These are phyloP conservation scores for Quercus bicolor DNA, from an alignment of 306 rosid species.

Conservation along the genomic window DNA sequence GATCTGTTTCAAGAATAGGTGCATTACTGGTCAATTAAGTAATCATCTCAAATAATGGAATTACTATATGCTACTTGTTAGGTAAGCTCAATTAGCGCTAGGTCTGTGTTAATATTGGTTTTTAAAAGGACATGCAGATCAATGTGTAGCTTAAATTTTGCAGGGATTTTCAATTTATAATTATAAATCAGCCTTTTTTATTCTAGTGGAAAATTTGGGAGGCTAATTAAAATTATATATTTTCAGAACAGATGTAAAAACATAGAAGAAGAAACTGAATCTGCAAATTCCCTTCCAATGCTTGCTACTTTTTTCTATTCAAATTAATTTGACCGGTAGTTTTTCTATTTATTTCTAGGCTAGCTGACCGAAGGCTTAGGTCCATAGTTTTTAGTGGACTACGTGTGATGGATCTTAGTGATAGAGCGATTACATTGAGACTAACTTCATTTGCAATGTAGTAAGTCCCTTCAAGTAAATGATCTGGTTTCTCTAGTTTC, in stretches of 20 bases:
- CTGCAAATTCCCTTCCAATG: background rate
- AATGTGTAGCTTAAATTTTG: too few relatives aligned
- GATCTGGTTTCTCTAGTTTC: background rate
- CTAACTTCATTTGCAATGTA: background rate
- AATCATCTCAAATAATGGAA: too few relatives aligned
- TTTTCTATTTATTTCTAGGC: background rate
- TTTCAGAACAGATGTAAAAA: background rate
- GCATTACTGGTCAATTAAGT: too few relatives aligned
- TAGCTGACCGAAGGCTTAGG: constrained; percentile 9
- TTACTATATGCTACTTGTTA: too few relatives aligned
- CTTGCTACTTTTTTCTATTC: background rate
- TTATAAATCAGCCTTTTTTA: too few relatives aligned
- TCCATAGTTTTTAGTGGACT: background rate
- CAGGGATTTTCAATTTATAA: too few relatives aligned
- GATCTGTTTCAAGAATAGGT: too few relatives aligned
- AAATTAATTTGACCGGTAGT: background rate
- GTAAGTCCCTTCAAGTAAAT: background rate
- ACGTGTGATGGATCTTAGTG: background rate
- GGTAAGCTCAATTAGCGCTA: too few relatives aligned
- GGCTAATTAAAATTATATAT: background rate
- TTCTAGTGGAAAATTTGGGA: background rate
- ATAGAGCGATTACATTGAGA: background rate
- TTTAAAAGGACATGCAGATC: too few relatives aligned
- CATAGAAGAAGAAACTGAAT: background rate
- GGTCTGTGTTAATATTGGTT: too few relatives aligned